Evolutionary conservation across 768 basidiomycete species (phyloP), one percentile per base, ranked within the genome.

Genomic region (Termitomyces eurrhizus): DNA sequence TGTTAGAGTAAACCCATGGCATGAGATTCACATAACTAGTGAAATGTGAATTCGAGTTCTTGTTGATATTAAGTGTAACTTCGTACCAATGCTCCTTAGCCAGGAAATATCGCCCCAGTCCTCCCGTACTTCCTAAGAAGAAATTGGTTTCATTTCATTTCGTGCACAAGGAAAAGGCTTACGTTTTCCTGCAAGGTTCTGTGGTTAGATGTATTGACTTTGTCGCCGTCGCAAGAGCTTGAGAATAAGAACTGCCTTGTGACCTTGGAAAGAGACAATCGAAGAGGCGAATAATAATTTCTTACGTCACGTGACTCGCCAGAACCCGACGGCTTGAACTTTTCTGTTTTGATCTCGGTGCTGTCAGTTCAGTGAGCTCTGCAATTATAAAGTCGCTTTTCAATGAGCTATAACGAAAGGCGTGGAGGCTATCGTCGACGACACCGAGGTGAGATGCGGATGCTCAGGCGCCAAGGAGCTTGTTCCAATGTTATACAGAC

Each of bases 21-120:
- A 90, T 89, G 83, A 78, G 82, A 73, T 69, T 81, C 69, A 82
- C 85, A 87, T 88, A 68, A 79, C 85, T 82, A 61, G 21, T 18
- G 42, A 35, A 42, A 49, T 62, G 66, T 59, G 24, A 45, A 57
- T 56, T 24, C 21, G 8, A 45, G 13, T 2, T 18, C 57, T 0
- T 14, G 18, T 21, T 21, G 16, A 29, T 26, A 18, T 18, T 21
- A 35, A 14, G 32, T 9, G 13, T n/a, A 45, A 46, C 9, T n/a
- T 32, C 65, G 45, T 57, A 69, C 70, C 64, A 62, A 63, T 63
- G 39, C 50, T 37, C 32, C 42, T 52, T 13, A 29, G 51, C 33
- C 33, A 39, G 29, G 46, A 48, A 50, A 58, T 51, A 8, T 52
- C 52, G n/a, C 49, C 52, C 46, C 37, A 46, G 50, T 42, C 14